Percentiles rank a stretch among this genome's conserved stretches.
Evolutionary conservation across 2,329 filamentous ascomycete species (phyloP).

Genomic region (Alternaria angustiovoidea): DNA sequence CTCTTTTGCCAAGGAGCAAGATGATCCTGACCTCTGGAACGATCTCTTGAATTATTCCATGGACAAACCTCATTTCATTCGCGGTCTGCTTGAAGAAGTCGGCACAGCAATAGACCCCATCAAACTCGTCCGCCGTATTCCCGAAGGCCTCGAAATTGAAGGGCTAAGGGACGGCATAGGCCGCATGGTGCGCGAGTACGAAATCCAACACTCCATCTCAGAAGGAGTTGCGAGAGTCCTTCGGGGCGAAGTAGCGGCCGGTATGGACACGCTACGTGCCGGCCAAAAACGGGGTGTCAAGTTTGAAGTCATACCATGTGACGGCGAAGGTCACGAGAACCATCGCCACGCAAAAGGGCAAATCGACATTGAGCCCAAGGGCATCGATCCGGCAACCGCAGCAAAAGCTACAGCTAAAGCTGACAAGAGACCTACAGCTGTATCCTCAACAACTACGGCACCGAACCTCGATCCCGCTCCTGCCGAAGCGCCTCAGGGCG

Average conservation of each 20-base stretch:
- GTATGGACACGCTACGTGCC: slow-evolving; percentile 79
- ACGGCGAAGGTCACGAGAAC: slow-evolving; percentile 45
- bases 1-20: slow-evolving; percentile 90
- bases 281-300: slow-evolving; percentile 88
- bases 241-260: slow-evolving; percentile 82
- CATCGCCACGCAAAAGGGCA: slow-evolving; percentile 27
- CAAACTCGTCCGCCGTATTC: slow-evolving; percentile 86
- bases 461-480: slow-evolving; percentile 36
- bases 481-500: slow-evolving; percentile 25
- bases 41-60: slow-evolving; percentile 94
- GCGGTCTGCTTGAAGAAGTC: slow-evolving; percentile 88
- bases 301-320: slow-evolving; percentile 72
- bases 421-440: slow-evolving; percentile 33
- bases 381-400: slow-evolving; percentile 36
- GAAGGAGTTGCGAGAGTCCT: slow-evolving; percentile 88
- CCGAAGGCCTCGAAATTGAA: slow-evolving; percentile 90
- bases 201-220: slow-evolving; percentile 92
- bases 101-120: slow-evolving; percentile 94
- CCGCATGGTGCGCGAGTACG: slow-evolving; percentile 93
- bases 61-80: slow-evolving; percentile 96
- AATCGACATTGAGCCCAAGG: slow-evolving; percentile 39
- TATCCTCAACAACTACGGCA: slow-evolving; percentile 28
- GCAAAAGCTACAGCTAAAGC: slow-evolving; percentile 31
- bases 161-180: slow-evolving; percentile 87
- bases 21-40: slow-evolving; percentile 92